Evolutionary conservation across 306 rosid species (phyloP).

Genomic region (Gillenia trifoliata): DNA sequence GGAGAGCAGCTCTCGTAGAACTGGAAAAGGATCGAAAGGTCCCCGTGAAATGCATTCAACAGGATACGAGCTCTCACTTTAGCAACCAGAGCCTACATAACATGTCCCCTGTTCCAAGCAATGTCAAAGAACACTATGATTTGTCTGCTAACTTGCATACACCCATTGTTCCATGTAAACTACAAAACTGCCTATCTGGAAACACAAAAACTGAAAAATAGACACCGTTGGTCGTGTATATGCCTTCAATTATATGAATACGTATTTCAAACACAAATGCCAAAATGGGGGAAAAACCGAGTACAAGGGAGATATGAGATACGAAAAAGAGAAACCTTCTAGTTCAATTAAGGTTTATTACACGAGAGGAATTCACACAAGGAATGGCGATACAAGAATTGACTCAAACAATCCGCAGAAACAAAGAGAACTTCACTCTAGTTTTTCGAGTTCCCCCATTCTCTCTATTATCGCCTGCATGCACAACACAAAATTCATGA

Average conservation of each 20-base stretch:
- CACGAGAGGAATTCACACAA: slow-evolving; percentile 4
- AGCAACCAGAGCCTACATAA: background rate
- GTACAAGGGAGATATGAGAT: background rate
- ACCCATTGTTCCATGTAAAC: background rate
- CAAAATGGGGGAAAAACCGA: background rate
- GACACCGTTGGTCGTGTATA: background rate
- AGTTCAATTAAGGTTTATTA: slow-evolving; percentile 12
- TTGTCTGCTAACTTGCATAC: background rate
- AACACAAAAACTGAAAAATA: background rate
- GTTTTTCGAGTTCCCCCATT: slow-evolving; percentile 65
- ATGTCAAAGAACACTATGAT: background rate
- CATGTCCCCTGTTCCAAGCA: background rate
- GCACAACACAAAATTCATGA: background rate
- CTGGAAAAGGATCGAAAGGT: too few species aligned
- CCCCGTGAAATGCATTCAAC: background rate
- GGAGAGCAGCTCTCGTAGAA: too few species aligned
- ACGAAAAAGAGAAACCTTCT: background rate
- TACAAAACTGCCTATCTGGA: background rate
- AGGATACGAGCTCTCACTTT: background rate
- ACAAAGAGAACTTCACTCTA: slow-evolving; percentile 36
- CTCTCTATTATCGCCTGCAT: slow-evolving; percentile 57
- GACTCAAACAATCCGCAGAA: slow-evolving; percentile 7
- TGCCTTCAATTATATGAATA: slow-evolving; percentile 6
- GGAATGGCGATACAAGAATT: background rate
- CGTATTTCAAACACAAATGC: slow-evolving; percentile 1